phyloP scores from a whole-genome alignment of 768 basidiomycete genomes.

The Gyrodon lividus region DNA sequence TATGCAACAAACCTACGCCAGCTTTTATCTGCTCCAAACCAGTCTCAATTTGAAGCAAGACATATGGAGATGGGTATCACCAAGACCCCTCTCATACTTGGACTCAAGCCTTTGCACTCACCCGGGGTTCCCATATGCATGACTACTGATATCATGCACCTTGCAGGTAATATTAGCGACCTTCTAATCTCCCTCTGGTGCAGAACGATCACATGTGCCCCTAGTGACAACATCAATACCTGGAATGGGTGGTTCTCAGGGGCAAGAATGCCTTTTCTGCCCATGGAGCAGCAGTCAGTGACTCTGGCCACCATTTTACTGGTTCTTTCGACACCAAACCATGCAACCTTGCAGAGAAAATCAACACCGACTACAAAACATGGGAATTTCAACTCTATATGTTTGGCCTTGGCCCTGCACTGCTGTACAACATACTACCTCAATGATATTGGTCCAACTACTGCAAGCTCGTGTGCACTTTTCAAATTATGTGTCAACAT shows the following conservation, averaged over 20 bases:
- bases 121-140: conserved; percentile 35
- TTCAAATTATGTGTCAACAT: conserved; percentile 20
- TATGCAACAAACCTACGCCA: background rate
- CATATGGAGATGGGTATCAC: conserved; percentile 33
- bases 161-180: conserved; percentile 23
- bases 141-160: conserved; percentile 42
- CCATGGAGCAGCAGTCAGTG: conserved; percentile 20
- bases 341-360: conserved; percentile 18
- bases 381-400: conserved; percentile 20
- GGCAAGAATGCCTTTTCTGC: conserved; percentile 5
- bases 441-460: conserved; percentile 13
- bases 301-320: conserved; percentile 7
- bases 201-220: conserved; percentile 16
- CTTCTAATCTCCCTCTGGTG: conserved; percentile 21
- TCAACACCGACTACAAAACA: conserved; percentile 23
- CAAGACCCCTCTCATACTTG: conserved; percentile 35
- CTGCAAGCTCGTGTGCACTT: conserved; percentile 19
- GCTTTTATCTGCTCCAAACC: background rate
- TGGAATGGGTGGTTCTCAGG: conserved; percentile 33
- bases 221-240: conserved; percentile 12
- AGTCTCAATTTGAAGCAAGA: conserved; percentile 19
- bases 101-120: conserved; percentile 16
- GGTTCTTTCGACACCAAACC: conserved; percentile 15
- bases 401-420: conserved; percentile 13
- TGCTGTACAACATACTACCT: conserved; percentile 14